phyloP scores from a whole-genome alignment of 768 basidiomycete species.

The Boletus sensibilis region DNA sequence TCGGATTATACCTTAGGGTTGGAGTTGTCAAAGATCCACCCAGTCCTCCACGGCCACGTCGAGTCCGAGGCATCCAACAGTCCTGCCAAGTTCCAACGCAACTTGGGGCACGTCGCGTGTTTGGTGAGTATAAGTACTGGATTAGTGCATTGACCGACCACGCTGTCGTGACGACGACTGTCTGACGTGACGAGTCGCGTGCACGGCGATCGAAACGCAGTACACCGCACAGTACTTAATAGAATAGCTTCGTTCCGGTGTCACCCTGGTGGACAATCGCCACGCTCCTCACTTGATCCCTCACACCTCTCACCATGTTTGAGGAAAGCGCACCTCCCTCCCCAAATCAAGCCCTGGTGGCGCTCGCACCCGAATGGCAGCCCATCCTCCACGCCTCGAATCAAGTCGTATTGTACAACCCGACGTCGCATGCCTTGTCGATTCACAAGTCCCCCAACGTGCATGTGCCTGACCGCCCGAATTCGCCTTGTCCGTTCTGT shows the following conservation, averaged over 20 bases:
- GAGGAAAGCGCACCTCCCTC: conserved; percentile 34
- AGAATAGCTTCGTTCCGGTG: neutral
- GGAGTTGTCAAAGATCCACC: neutral
- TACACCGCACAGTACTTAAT: neutral
- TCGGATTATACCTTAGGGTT: neutral
- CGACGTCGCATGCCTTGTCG: conserved; percentile 78
- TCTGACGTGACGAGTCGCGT: conserved; percentile 7
- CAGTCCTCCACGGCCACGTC: neutral
- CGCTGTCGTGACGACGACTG: neutral
- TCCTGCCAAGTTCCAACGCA: neutral
- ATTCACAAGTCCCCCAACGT: conserved; percentile 42
- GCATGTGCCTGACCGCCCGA: conserved; percentile 23
- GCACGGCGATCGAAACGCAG: neutral
- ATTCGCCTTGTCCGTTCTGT: conserved; percentile 68
- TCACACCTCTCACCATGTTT: conserved; percentile 19
- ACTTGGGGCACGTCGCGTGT: neutral
- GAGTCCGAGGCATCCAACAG: neutral
- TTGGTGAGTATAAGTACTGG: neutral
- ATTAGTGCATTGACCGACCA: neutral
- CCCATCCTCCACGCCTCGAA: conserved; percentile 81
- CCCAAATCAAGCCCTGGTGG: conserved; percentile 31
- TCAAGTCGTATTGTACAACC: conserved; percentile 86
- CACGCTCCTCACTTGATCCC: neutral
- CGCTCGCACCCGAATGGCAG: conserved; percentile 54
- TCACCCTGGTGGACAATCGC: conserved; percentile 1